Percentiles rank a stretch among this genome's conserved stretches.
These are phyloP conservation scores for Dictyostelium intermedium DNA, from an alignment of 78 protist species.

Conservation along the genomic window DNA sequence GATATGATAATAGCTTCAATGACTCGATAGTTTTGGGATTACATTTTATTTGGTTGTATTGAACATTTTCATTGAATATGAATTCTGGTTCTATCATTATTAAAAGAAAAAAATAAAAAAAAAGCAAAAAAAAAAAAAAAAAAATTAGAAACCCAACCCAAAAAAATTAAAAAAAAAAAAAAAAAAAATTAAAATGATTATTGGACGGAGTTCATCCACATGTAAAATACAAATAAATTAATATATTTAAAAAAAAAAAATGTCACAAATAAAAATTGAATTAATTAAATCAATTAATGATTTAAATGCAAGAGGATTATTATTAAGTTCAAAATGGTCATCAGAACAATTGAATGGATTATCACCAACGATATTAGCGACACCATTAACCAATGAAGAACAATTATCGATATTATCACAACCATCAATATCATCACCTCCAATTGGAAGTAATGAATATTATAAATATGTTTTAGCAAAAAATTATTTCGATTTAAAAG, in stretches of 20 bases:
- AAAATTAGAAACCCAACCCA: background rate
- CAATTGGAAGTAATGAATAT: conserved; percentile 26
- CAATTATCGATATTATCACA: background rate
- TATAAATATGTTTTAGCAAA: conserved; percentile 54
- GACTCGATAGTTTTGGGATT: background rate
- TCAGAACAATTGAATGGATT: conserved; percentile 65
- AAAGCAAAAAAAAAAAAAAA: background rate
- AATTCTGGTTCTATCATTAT: background rate
- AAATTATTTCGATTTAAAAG: conserved; percentile 72
- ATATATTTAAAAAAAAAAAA: background rate
- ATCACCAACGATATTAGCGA: background rate
- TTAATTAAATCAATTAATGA: conserved; percentile 48
- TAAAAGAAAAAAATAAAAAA: background rate
- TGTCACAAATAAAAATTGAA: conserved; percentile 22
- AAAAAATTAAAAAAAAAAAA: background rate
- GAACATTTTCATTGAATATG: conserved; percentile 5
- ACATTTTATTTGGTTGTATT: conserved; percentile 14
- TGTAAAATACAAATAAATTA: background rate
- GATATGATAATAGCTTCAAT: background rate
- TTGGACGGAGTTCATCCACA: background rate
- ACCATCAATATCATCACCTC: background rate
- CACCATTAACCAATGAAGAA: background rate
- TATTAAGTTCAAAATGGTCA: conserved; percentile 62
- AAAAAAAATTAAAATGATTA: background rate
- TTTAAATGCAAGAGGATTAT: conserved; percentile 43